Base-by-base conservation (phyloP, 805 yeast species). In the Zygotorulaspora florentina region DNA sequence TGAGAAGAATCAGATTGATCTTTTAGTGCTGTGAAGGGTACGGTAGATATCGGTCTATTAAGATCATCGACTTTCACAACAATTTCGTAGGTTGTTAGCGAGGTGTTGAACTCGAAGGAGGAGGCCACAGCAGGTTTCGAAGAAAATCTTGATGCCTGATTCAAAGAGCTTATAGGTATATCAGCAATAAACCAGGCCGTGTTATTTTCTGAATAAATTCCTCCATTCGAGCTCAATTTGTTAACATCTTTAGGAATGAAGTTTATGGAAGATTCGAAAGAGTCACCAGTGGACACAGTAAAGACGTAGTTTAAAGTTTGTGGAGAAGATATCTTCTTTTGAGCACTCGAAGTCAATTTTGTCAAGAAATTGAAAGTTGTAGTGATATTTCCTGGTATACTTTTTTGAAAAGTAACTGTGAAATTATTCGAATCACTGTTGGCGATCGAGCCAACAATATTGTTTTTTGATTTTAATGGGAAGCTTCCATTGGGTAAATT, bases 141-240 rank as follows among this genome's bases (percentile, higher is more conserved):
- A 28, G 49, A 50, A 29, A 64, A 54, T 17, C 47, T 44, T 8
- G 59, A 34, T 9, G 59, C 44, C 9, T 47, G 44, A 10, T 43
- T 42, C 20, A 61, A 50, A 18, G 50, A 45, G 12, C 49, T 34
- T 11, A 57, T 17, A 37, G 68, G 68, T 11, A 64, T 46, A 36
- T 60, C 58, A 15, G 59, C 52, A 3, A 59, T 55, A 45, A 61
- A 64, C 58, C 63, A 62, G 3, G 61, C 61, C 8, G 60, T 55
- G 10, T 46, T 54, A 43, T 57, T 54, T 8, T 44, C 39, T 18
- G 42, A 43, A 26, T 44, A 52, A 15, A 56, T 54, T 17, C 64
- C 64, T 39, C 62, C 62, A 39, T 61, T 56, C 5, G 63, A 55
- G 8, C 54, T 50, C 12, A 59, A 39, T 8, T 28, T 35, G 15